A percentile compares a stretch with the other conserved stretches of the same genome.
These are phyloP conservation scores for Sugiyamaella chiloensis DNA, from an alignment of 805 yeast genomes.

Conservation along the genomic window DNA sequence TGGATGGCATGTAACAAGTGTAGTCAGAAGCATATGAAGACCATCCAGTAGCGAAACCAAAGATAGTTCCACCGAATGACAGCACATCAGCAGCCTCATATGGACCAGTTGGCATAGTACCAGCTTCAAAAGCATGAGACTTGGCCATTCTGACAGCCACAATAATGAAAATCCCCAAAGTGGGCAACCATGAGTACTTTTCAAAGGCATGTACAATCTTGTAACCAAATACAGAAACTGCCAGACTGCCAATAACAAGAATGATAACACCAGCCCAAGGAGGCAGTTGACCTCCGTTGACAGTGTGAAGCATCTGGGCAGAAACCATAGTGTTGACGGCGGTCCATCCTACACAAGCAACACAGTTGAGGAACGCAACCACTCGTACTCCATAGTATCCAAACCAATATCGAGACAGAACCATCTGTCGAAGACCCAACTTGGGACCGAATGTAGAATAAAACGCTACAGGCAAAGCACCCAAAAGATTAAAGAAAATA, in stretches of 20 bases:
- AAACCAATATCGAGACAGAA: conserved; percentile 69
- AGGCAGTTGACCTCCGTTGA: conserved; percentile 65
- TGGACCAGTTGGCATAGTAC: conserved; percentile 52
- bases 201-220: conserved; percentile 76
- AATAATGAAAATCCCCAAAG: conserved; percentile 65
- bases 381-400: conserved; percentile 76
- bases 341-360: conserved; percentile 95
- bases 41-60: conserved; percentile 94
- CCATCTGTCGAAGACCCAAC: conserved; percentile 86
- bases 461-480: conserved; percentile 76
- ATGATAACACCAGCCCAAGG: conserved; percentile 90
- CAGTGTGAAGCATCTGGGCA: conserved; percentile 76
- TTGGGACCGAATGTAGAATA: conserved; percentile 80
- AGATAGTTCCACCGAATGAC: conserved; percentile 77
- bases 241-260: conserved; percentile 58
- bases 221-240: conserved; percentile 83
- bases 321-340: conserved; percentile 88
- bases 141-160: conserved; percentile 73
- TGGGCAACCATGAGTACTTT: conserved; percentile 87
- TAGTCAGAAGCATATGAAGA: conserved; percentile 89
- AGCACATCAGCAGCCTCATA: conserved; percentile 73
- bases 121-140: conserved; percentile 60
- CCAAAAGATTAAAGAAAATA: conserved; percentile 70
- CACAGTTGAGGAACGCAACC: conserved; percentile 69
- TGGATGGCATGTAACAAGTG: conserved; percentile 78